Conservation (phyloP, 768 basidiomycete species). For the Collybia mongolica region DNA sequence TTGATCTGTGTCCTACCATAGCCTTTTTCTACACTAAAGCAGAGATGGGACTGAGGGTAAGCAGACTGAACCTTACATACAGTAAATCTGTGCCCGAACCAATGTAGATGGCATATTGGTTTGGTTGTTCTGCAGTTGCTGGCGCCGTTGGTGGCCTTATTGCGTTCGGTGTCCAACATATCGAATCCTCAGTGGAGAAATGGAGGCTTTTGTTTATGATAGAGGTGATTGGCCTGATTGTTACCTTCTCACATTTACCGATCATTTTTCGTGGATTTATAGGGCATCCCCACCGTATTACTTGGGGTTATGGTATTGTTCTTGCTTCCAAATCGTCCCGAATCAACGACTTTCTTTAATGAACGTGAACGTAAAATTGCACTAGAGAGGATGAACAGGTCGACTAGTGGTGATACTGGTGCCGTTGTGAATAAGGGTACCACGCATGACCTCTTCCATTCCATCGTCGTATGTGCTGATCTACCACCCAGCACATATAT, state of each 20-base stretch:
- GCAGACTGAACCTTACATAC: slow-evolving; percentile 7
- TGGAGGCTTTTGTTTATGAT: slow-evolving; percentile 74
- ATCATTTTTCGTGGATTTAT: not conserved
- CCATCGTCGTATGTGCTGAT: slow-evolving; percentile 2
- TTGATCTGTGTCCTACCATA: slow-evolving; percentile 19
- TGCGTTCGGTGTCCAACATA: slow-evolving; percentile 76
- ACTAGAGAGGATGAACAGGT: slow-evolving; percentile 64
- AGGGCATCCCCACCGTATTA: slow-evolving; percentile 69
- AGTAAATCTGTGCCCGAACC: not conserved
- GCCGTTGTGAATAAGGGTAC: slow-evolving; percentile 62
- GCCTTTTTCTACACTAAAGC: slow-evolving; percentile 76
- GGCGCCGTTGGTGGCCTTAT: slow-evolving; percentile 86
- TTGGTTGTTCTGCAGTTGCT: slow-evolving; percentile 80
- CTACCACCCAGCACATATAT: slow-evolving; percentile 49
- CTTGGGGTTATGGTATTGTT: slow-evolving; percentile 56
- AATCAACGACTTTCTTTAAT: slow-evolving; percentile 60
- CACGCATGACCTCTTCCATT: not conserved
- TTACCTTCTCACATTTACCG: not conserved
- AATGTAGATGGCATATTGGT: slow-evolving; percentile 70
- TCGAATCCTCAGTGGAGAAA: slow-evolving; percentile 42
- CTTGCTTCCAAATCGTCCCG: slow-evolving; percentile 69
- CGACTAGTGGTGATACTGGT: slow-evolving; percentile 64
- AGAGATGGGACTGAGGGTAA: slow-evolving; percentile 69
- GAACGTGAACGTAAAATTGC: slow-evolving; percentile 58
- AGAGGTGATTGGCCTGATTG: slow-evolving; percentile 40